Evolutionary conservation across 345 rosid genomes (phyloP), one percentile per base, ranked within the genome.

Genomic region (Aquilaria sinensis): DNA sequence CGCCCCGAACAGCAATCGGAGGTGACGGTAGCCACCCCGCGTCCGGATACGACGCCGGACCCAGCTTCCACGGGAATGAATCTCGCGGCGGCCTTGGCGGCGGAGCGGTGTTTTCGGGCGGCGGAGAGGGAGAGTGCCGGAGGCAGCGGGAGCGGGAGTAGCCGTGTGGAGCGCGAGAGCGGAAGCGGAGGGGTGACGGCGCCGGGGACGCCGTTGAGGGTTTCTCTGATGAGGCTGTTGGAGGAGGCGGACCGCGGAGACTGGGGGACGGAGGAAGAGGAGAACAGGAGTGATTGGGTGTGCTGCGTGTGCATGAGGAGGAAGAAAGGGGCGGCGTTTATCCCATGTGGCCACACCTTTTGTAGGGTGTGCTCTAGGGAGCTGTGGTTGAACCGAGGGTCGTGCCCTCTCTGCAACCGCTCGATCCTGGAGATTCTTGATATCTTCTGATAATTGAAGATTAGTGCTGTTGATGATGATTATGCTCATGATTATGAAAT

Each of bases 51-150:
- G 8, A 5, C 2, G 34, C 65, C 64, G 46, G 48, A 5, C 32
- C 61, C 76, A 52, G 37, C 71, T 47, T 62, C 64, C 30, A 13
- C 80, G 58, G 77, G 84, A 12, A 90, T 88, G 92, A 93, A 93
- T 71, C 90, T 93, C 2, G 98, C 98, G 16, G 73, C 93, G 34
- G 97, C 98, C 23, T 73, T 93, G 53, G 96, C 96, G 14, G 94
- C 87, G 13, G 98, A 90, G 75, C 63, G 96, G 32, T 85, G 84
- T 34, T 76, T 73, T 54, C 63, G 89, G 61, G 74, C 70, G 16
- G 33, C 61, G 23, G 54, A 59, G 5, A 78, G 63, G 54, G 81
- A 62, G 50, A 51, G 63, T 8, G 81, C 72, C 62, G 78, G 48
- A 50, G 57, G 69, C 4, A 0, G 11, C 31, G 51, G 8, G 5